Evolutionary conservation across 768 basidiomycete species (phyloP).

Genomic region (Leccinellum rugosiceps): DNA sequence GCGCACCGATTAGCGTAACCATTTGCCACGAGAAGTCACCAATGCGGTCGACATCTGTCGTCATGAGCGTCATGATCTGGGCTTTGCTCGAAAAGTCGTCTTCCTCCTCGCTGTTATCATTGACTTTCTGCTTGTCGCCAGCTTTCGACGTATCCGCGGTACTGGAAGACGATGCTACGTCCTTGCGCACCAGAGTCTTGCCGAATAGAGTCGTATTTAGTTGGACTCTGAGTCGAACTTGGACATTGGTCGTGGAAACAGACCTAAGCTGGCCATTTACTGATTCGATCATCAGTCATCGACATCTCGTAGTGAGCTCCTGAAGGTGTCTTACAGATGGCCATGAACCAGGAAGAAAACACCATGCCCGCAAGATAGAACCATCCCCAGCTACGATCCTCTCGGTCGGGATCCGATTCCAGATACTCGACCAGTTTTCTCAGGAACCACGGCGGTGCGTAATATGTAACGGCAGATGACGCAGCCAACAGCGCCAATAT

Average conservation of each 20-base stretch:
- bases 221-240: conserved; percentile 69
- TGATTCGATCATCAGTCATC: conserved; percentile 10
- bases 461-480: conserved; percentile 60
- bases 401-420: conserved; percentile 56
- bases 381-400: conserved; percentile 70
- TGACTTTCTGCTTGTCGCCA: conserved; percentile 14
- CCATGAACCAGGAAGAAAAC: conserved; percentile 39
- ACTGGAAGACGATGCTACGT: conserved; percentile 64
- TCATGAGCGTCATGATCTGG: conserved; percentile 95
- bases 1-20: conserved; percentile 67
- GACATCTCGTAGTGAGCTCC: not conserved
- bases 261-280: conserved; percentile 73
- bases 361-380: conserved; percentile 58
- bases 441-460: conserved; percentile 61
- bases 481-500: conserved; percentile 50
- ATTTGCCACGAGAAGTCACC: conserved; percentile 81
- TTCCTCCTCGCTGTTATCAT: conserved; percentile 32
- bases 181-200: conserved; percentile 85
- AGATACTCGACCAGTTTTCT: conserved; percentile 59
- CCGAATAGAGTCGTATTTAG: conserved; percentile 82
- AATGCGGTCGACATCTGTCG: conserved; percentile 89
- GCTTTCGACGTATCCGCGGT: conserved; percentile 25
- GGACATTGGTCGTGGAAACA: conserved; percentile 62
- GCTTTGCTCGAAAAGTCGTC: conserved; percentile 65
- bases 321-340: conserved; percentile 37